Percentiles rank a stretch among this genome's conserved stretches.
Evolutionary conservation across 2,329 filamentous ascomycete species (phyloP).

Genomic region (Colletotrichum tropicicola): DNA sequence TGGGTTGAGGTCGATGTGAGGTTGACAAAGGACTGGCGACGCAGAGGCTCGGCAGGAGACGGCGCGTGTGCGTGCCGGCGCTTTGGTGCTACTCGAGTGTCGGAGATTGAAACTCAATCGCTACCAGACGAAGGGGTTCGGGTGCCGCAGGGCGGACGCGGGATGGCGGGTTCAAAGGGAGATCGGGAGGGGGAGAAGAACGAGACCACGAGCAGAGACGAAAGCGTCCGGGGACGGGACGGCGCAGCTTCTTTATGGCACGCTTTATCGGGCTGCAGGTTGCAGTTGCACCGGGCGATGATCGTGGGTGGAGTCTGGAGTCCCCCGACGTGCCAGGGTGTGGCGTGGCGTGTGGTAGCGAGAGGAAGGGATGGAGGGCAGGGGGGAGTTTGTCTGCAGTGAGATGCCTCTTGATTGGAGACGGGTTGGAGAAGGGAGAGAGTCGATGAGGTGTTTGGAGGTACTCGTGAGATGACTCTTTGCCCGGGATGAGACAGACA

Average conservation of each 20-base stretch:
- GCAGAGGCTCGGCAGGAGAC: slow-evolving; percentile 2
- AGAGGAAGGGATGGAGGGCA: background rate
- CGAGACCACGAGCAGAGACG: background rate
- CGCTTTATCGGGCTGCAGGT: slow-evolving; percentile 25
- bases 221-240: background rate
- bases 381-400: too few relatives aligned
- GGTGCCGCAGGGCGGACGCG: background rate
- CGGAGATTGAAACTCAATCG: slow-evolving; percentile 23
- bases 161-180: background rate
- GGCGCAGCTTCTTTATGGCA: slow-evolving; percentile 21
- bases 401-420: too few relatives aligned
- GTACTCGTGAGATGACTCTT: background rate
- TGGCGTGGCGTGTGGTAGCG: slow-evolving; percentile 10
- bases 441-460: background rate
- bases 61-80: background rate
- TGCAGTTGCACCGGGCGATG: slow-evolving; percentile 27
- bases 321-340: slow-evolving; percentile 2
- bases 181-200: background rate
- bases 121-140: slow-evolving; percentile 8
- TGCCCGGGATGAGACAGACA: background rate
- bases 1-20: background rate
- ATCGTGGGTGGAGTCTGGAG: slow-evolving; percentile 25
- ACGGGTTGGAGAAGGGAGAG: background rate
- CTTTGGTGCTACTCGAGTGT: slow-evolving; percentile 2
- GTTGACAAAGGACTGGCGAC: background rate